These are phyloP conservation scores for Candida morakotiae DNA, from an alignment of 805 yeast species.

Conservation along the genomic window DNA sequence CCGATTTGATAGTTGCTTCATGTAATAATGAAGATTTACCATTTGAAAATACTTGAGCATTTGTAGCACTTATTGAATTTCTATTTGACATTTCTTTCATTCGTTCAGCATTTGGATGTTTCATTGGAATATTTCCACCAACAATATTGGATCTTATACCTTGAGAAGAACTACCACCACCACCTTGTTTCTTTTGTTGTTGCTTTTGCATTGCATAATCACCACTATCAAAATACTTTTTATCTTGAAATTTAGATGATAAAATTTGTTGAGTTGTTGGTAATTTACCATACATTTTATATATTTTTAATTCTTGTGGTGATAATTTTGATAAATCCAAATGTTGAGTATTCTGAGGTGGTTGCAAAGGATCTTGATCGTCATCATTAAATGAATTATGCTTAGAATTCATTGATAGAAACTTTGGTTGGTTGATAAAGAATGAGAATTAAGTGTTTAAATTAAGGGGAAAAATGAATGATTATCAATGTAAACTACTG, in stretches of 20 bases:
- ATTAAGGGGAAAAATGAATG: neutral
- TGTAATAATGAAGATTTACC: constrained; percentile 55
- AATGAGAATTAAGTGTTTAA: neutral
- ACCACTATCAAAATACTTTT: constrained; percentile 91
- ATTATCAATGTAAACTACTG: neutral
- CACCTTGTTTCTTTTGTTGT: constrained; percentile 14
- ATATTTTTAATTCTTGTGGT: constrained; percentile 77
- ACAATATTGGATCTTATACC: constrained; percentile 9
- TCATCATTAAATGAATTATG: constrained; percentile 18
- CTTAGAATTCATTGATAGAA: neutral
- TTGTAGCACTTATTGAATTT: constrained; percentile 51
- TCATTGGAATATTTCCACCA: constrained; percentile 35
- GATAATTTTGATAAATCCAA: constrained; percentile 55
- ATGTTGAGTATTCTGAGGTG: constrained; percentile 40
- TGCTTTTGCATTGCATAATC: constrained; percentile 80
- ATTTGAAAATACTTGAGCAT: constrained; percentile 39
- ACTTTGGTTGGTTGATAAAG: neutral
- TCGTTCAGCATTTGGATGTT: constrained; percentile 53
- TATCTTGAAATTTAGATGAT: constrained; percentile 72
- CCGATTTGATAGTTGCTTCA: constrained; percentile 47
- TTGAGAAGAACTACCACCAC: constrained; percentile 9
- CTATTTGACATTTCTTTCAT: constrained; percentile 56
- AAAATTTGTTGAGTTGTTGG: constrained; percentile 79
- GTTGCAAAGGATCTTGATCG: constrained; percentile 51
- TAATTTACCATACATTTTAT: constrained; percentile 77